phyloP scores from a whole-genome alignment of 2,329 filamentous ascomycete genomes.

The Pyrenophora graminea region DNA sequence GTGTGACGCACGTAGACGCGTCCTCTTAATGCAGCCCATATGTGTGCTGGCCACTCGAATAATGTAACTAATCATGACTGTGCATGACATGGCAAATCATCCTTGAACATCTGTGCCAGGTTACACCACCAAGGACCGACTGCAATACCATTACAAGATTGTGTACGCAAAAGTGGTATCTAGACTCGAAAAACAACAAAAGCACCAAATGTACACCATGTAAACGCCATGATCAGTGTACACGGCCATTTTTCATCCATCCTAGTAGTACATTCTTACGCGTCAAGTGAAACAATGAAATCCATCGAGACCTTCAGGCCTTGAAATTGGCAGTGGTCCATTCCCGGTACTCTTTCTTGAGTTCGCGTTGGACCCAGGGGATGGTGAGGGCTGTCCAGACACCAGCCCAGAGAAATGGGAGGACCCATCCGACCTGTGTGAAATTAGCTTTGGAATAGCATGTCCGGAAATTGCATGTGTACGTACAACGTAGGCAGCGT shows the following conservation, averaged over 20 bases:
- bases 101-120: too few relatives aligned
- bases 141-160: neutral
- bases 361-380: constrained; percentile 49
- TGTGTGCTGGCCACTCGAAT: too few relatives aligned
- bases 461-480: neutral
- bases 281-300: neutral
- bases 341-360: constrained; percentile 41
- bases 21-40: too few relatives aligned
- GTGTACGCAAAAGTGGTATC: constrained; percentile 13
- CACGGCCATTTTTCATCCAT: constrained; percentile 3
- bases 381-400: constrained; percentile 54
- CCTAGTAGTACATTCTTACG: constrained; percentile 3
- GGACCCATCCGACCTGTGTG: constrained; percentile 51
- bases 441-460: constrained; percentile 13
- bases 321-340: constrained; percentile 47
- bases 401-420: constrained; percentile 56
- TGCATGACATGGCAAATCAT: too few relatives aligned
- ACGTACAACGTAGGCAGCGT: constrained; percentile 55
- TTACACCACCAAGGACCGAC: neutral
- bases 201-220: neutral
- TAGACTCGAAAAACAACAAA: constrained; percentile 1
- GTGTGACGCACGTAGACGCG: too few relatives aligned
- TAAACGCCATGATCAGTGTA: constrained; percentile 13
- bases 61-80: too few relatives aligned
- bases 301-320: constrained; percentile 23